Evolutionary conservation across 495 filamentous ascomycete species (phyloP).

Genomic region (Neurospora pannonica): DNA sequence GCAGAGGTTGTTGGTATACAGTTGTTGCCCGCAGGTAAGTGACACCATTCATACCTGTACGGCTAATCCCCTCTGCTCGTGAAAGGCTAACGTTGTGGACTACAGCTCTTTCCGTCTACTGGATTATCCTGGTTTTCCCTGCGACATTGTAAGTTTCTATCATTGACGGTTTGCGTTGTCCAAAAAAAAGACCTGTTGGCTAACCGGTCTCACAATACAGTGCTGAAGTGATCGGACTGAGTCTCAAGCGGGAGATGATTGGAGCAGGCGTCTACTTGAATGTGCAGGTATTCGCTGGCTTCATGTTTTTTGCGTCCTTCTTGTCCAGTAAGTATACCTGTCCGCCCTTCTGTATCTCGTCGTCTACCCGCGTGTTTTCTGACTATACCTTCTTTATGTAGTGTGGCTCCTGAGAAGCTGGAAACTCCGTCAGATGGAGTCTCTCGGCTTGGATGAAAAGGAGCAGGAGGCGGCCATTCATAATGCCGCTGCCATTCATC

Average conservation of each 20-base stretch:
- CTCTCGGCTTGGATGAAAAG: slow-evolving; percentile 18
- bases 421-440: slow-evolving; percentile 32
- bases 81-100: neutral
- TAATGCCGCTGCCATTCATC: slow-evolving; percentile 9
- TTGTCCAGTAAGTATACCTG: slow-evolving; percentile 20
- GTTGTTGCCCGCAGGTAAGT: slow-evolving; percentile 53
- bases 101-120: slow-evolving; percentile 57
- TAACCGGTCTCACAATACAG: slow-evolving; percentile 5
- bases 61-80: neutral
- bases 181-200: neutral
- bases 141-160: slow-evolving; percentile 47
- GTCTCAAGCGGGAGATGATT: slow-evolving; percentile 39
- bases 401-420: slow-evolving; percentile 35
- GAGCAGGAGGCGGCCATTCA: slow-evolving; percentile 17
- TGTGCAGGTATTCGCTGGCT: slow-evolving; percentile 32
- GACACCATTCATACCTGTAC: neutral
- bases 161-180: neutral
- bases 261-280: slow-evolving; percentile 30
- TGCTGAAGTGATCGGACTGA: slow-evolving; percentile 65
- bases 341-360: neutral
- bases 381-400: slow-evolving; percentile 1
- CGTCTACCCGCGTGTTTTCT: neutral
- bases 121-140: slow-evolving; percentile 64
- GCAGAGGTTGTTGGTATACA: slow-evolving; percentile 70
- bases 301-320: slow-evolving; percentile 30